phyloP scores from a whole-genome alignment of 2,329 filamentous ascomycete genomes.

The Colletotrichum trifolii region DNA sequence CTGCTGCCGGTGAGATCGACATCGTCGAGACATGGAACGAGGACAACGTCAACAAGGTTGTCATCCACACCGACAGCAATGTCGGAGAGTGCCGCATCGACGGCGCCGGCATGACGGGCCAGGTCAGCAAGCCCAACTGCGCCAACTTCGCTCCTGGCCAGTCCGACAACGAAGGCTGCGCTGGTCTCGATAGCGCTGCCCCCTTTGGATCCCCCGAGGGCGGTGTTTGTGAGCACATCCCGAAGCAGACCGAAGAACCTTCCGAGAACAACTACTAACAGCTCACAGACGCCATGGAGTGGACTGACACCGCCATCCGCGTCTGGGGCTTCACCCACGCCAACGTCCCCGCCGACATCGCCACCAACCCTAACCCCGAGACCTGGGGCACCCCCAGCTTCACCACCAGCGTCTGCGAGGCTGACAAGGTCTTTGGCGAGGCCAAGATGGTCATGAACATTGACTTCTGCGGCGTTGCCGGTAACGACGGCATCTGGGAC shows the following conservation, averaged over 20 bases:
- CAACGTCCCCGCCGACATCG: constrained; percentile 64
- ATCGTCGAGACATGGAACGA: constrained; percentile 75
- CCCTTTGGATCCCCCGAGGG: constrained; percentile 52
- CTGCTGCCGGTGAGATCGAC: constrained; percentile 70
- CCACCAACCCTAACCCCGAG: constrained; percentile 40
- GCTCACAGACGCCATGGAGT: constrained; percentile 63
- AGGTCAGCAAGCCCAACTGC: constrained; percentile 51
- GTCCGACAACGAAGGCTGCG: constrained; percentile 53
- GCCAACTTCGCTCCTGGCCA: constrained; percentile 51
- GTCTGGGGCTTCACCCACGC: constrained; percentile 73
- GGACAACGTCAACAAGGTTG: constrained; percentile 64
- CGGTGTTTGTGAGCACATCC: constrained; percentile 48
- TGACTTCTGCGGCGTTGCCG: constrained; percentile 78
- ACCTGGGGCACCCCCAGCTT: constrained; percentile 43
- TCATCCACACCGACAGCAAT: constrained; percentile 62
- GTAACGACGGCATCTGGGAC: constrained; percentile 43
- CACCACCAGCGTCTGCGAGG: constrained; percentile 41
- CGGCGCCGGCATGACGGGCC: constrained; percentile 43
- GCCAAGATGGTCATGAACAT: constrained; percentile 44
- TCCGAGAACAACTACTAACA: constrained; percentile 37
- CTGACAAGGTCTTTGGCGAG: constrained; percentile 43
- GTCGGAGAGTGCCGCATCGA: constrained; percentile 51
- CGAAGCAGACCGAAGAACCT: constrained; percentile 51
- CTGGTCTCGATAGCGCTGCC: constrained; percentile 49
- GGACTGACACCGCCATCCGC: constrained; percentile 69